phyloP scores from a whole-genome alignment of 768 basidiomycete species.

The Nidularia pulvinata region DNA sequence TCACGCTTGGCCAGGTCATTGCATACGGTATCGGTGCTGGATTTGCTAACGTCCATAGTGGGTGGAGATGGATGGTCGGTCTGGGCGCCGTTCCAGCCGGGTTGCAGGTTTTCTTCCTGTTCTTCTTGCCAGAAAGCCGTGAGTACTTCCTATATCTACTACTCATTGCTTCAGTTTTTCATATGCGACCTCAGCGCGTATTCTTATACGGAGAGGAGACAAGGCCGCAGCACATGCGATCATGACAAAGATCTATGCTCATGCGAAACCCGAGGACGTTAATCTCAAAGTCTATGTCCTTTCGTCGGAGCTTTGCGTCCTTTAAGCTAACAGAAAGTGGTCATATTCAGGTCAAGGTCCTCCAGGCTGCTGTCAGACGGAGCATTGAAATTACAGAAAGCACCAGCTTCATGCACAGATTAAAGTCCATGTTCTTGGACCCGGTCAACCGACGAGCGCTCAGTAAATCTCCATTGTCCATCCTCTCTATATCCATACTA shows the following conservation, averaged over 20 bases:
- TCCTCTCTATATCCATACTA: background rate
- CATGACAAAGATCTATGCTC: slow-evolving; percentile 68
- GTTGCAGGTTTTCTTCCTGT: slow-evolving; percentile 57
- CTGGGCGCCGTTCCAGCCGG: slow-evolving; percentile 70
- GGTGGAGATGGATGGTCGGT: slow-evolving; percentile 89
- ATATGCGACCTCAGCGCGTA: slow-evolving; percentile 35
- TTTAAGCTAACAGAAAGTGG: no score
- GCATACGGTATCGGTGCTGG: slow-evolving; percentile 76
- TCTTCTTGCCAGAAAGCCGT: slow-evolving; percentile 82
- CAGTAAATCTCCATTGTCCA: slow-evolving; percentile 35
- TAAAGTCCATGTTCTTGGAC: slow-evolving; percentile 51
- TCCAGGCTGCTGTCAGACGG: slow-evolving; percentile 58
- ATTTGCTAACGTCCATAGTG: slow-evolving; percentile 53
- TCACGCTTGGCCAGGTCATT: slow-evolving; percentile 80
- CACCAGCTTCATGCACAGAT: slow-evolving; percentile 59
- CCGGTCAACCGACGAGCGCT: slow-evolving; percentile 69
- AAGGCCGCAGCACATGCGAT: slow-evolving; percentile 49
- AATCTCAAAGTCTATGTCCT: slow-evolving; percentile 51
- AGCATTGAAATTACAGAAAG: slow-evolving; percentile 62
- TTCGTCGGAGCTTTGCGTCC: no score
- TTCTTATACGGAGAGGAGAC: slow-evolving; percentile 59
- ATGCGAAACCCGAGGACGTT: slow-evolving; percentile 62
- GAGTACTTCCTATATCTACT: slow-evolving; percentile 18
- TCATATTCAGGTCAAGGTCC: slow-evolving; percentile 45
- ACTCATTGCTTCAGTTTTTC: background rate